A percentile compares a stretch with the other conserved stretches of the same genome.
phyloP scores from a whole-genome alignment of 345 rosid genomes.

The Citrus sinensis region DNA sequence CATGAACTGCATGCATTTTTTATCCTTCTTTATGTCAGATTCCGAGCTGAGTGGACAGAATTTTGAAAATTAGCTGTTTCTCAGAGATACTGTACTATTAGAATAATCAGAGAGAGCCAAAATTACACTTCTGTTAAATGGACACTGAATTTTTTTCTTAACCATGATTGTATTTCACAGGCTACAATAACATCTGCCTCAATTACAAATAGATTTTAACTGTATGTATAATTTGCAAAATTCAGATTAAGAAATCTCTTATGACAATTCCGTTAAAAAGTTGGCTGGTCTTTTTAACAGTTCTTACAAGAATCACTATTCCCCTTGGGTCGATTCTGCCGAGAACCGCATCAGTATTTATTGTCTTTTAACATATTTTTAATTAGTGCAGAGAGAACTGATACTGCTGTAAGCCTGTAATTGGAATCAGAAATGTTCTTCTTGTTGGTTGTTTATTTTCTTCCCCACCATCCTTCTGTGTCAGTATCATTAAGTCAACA shows the following conservation, averaged over 20 bases:
- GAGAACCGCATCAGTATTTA: neutral
- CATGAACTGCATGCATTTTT: neutral
- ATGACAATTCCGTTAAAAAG: no score
- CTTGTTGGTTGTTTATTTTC: neutral
- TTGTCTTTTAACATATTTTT: neutral
- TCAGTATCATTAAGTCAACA: neutral
- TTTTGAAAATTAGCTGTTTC: no score
- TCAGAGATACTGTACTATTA: no score
- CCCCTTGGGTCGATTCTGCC: neutral
- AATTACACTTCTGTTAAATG: no score
- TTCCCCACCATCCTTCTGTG: neutral
- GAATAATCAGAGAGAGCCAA: no score
- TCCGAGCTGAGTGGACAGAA: no score
- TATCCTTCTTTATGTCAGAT: no score
- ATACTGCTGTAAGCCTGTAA: neutral
- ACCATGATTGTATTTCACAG: neutral
- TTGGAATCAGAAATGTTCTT: constrained; percentile 1
- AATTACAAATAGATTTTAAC: neutral
- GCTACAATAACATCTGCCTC: neutral
- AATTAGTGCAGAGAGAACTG: neutral
- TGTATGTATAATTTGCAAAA: neutral
- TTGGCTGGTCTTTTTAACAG: no score
- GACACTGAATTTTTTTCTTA: no score
- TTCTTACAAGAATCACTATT: neutral
- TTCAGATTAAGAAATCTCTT: neutral